Evolutionary conservation across 2,329 filamentous ascomycete species (phyloP), one percentile per base, ranked within the genome.

Genomic region (Colletotrichum tropicicola): DNA sequence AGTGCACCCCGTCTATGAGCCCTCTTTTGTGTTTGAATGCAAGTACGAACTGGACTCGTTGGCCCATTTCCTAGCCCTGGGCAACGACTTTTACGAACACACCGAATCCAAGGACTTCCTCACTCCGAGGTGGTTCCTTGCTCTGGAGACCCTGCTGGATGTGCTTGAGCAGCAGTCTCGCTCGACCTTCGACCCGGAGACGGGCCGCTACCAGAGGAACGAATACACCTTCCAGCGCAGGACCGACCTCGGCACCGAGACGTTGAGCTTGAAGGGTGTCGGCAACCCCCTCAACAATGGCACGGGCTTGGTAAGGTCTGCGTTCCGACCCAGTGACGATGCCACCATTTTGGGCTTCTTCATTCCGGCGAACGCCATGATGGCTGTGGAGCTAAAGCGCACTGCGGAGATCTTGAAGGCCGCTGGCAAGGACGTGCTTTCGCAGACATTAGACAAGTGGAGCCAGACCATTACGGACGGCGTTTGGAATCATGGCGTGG

Each of bases 11-110:
- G 83, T 85, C 1, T 98, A 97, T 74, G 94, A 98, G 73, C 91
- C 91, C 0, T 87, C 85, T 0, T 87, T 90, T 51, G 96, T 99
- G 4, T 99, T 98, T 69, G 96, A 99, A 79, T 99, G 96, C 87
- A 99, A 99, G 79, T 99, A 98, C 78, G 96, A 99, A 81, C 89
- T 99, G 21, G 96, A 99, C 79, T 98, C 94, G 8, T 84, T 99
- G 0, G 96, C 94, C 0, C 91, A 97, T 74, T 99, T 99, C 76
- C 85, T 99, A 6, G 89, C 92, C 0, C 81, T 99, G 2, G 88
- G 86, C 17, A 98, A 97, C 72, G 90, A 97, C 70, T 98, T 97
- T 78, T 86, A 96, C 79, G 88, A 91, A 39, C 86, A 92, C 73
- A 97, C 93, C 0, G 85, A 85, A 2, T 95, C 92, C 0, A 91